These are phyloP conservation scores for Xanthoconium stramineum DNA, from an alignment of 768 basidiomycete species.

Conservation along the genomic window DNA sequence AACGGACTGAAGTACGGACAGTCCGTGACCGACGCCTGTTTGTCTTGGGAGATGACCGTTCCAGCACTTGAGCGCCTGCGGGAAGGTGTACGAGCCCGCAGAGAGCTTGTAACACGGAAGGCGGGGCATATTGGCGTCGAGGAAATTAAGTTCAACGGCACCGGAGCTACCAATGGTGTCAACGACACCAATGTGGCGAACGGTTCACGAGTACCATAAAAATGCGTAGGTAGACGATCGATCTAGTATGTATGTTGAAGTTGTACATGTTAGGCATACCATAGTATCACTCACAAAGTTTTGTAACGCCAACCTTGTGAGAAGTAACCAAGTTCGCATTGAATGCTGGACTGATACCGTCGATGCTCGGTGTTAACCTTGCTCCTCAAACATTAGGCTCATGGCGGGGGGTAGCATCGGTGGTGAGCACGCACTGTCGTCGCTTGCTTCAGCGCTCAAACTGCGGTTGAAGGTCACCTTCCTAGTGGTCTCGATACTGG, in stretches of 20 bases:
- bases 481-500: constrained; percentile 14
- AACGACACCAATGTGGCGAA: constrained; percentile 20
- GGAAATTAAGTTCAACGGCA: constrained; percentile 14
- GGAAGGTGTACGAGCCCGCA: constrained; percentile 80
- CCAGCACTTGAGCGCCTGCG: constrained; percentile 79
- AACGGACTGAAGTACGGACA: constrained; percentile 76
- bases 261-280: background rate
- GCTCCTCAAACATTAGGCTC: background rate
- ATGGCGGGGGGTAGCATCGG: background rate
- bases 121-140: constrained; percentile 13
- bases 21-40: constrained; percentile 86
- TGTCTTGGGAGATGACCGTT: constrained; percentile 88
- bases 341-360: background rate
- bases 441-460: background rate
- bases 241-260: no score
- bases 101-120: constrained; percentile 43
- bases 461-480: constrained; percentile 9
- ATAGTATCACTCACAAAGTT: constrained; percentile 7
- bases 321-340: background rate
- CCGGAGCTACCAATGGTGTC: constrained; percentile 15
- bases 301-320: background rate
- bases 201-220: constrained; percentile 10
- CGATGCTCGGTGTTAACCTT: background rate
- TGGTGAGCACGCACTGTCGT: constrained; percentile 8
- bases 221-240: background rate